A percentile compares a stretch with the other conserved stretches of the same genome.
Conservation (phyloP, 371 early-diverging fungal genomes). For the Apophysomyces trapeziformis region DNA sequence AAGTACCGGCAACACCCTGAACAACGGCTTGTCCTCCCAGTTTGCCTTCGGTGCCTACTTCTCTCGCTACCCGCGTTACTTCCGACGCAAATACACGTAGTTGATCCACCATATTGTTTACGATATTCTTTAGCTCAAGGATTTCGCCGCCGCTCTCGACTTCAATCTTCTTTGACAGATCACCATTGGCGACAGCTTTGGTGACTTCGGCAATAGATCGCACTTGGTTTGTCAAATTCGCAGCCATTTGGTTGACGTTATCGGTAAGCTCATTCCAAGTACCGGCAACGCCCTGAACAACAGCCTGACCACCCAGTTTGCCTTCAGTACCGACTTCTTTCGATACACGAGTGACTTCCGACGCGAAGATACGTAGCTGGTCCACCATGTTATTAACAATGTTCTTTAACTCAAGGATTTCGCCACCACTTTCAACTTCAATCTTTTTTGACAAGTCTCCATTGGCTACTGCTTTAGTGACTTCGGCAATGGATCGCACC, state of each 20-base stretch:
- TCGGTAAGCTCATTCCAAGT: constrained; percentile 53
- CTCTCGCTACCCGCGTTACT: constrained; percentile 58
- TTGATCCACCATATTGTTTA: constrained; percentile 55
- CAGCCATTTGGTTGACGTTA: constrained; percentile 54
- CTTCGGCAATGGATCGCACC: constrained; percentile 60
- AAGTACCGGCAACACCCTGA: constrained; percentile 58
- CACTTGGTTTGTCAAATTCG: constrained; percentile 60
- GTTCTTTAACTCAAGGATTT: constrained; percentile 67
- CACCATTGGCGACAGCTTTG: constrained; percentile 36
- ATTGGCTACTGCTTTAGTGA: constrained; percentile 61
- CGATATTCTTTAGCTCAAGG: constrained; percentile 35
- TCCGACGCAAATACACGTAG: constrained; percentile 58
- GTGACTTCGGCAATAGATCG: constrained; percentile 48
- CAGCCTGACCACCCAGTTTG: constrained; percentile 50
- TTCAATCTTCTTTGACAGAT: constrained; percentile 39
- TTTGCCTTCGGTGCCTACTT: constrained; percentile 62
- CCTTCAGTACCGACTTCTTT: constrained; percentile 47
- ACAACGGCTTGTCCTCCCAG: constrained; percentile 50
- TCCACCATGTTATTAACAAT: constrained; percentile 73
- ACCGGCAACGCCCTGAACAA: constrained; percentile 46
- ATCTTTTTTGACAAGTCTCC: constrained; percentile 56
- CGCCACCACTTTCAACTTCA: constrained; percentile 66
- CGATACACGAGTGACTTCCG: constrained; percentile 56
- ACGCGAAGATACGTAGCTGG: constrained; percentile 45
- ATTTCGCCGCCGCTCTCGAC: constrained; percentile 41